phyloP scores from a whole-genome alignment of 768 basidiomycete species.

The Trametes maxima region DNA sequence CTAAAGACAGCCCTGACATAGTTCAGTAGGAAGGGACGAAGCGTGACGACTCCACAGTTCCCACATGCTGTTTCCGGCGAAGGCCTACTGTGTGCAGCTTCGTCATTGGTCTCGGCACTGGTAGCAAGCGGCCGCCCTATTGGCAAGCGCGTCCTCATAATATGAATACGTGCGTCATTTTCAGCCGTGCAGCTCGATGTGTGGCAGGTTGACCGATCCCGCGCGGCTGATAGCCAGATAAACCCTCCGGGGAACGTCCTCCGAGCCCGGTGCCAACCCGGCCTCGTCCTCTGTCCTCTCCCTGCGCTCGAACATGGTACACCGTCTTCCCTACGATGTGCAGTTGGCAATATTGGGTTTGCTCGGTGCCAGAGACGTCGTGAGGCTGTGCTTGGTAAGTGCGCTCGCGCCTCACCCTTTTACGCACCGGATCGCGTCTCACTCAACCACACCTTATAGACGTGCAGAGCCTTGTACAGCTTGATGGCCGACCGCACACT shows the following conservation, averaged over 20 bases:
- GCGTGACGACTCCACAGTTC: slow-evolving; percentile 21
- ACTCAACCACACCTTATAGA: slow-evolving; percentile 1
- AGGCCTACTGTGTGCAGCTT: background rate
- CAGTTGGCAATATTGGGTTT: slow-evolving; percentile 7
- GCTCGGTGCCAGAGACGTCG: slow-evolving; percentile 9
- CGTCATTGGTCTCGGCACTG: slow-evolving; percentile 23
- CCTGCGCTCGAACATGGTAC: background rate
- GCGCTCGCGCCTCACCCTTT: background rate
- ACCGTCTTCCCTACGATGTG: slow-evolving; percentile 20
- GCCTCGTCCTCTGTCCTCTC: slow-evolving; percentile 8
- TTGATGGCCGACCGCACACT: slow-evolving; percentile 17
- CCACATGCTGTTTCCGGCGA: slow-evolving; percentile 20
- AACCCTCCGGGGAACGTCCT: slow-evolving; percentile 1
- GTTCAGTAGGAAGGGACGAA: slow-evolving; percentile 12
- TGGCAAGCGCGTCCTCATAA: background rate
- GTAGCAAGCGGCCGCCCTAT: background rate
- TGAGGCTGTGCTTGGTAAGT: slow-evolving; percentile 20
- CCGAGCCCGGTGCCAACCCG: background rate
- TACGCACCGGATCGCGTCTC: background rate
- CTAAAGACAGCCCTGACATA: background rate
- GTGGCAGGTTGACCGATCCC: slow-evolving; percentile 1
- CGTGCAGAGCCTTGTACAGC: slow-evolving; percentile 13
- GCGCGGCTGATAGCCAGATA: slow-evolving; percentile 22
- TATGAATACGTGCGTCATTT: slow-evolving; percentile 16
- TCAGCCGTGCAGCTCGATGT: slow-evolving; percentile 3